Conservation (phyloP, 2,329 filamentous ascomycete genomes). For the Nemania sp. region DNA sequence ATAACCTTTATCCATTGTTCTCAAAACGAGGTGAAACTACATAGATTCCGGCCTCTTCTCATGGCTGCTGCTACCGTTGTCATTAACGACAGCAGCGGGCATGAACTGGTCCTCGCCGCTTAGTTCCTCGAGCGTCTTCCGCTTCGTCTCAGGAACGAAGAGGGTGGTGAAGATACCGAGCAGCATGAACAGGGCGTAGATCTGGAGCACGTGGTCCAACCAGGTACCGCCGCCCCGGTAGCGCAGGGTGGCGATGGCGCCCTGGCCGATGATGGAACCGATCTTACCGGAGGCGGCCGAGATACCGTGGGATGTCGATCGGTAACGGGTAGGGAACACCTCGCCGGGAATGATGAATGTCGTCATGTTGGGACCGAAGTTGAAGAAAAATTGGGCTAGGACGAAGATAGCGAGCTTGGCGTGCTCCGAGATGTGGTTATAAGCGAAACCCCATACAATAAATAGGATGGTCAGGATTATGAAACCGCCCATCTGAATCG, state of each 20-base stretch:
- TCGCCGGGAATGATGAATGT: constrained; percentile 70
- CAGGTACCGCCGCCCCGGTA: constrained; percentile 68
- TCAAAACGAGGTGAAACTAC: constrained; percentile 5
- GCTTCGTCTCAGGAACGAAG: constrained; percentile 79
- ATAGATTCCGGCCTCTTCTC: constrained; percentile 35
- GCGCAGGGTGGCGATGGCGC: constrained; percentile 67
- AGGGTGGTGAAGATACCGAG: constrained; percentile 75
- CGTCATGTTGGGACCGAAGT: constrained; percentile 69
- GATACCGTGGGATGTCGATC: constrained; percentile 69
- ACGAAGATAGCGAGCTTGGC: constrained; percentile 68
- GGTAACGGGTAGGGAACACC: constrained; percentile 68
- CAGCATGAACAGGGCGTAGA: constrained; percentile 82
- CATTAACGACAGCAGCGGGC: constrained; percentile 7
- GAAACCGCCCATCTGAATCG: constrained; percentile 77
- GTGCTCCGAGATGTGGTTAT: constrained; percentile 63
- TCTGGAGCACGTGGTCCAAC: constrained; percentile 83
- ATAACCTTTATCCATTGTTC: neutral
- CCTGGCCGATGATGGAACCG: constrained; percentile 68
- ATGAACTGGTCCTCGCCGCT: constrained; percentile 52
- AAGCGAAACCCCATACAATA: constrained; percentile 72
- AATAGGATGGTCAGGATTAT: constrained; percentile 68
- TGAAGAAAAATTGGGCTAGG: constrained; percentile 70
- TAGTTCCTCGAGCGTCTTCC: constrained; percentile 78
- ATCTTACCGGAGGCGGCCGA: constrained; percentile 67
- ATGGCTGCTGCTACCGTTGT: constrained; percentile 30